These are phyloP conservation scores for Suillus lakei DNA, from an alignment of 768 basidiomycete species.

Conservation along the genomic window DNA sequence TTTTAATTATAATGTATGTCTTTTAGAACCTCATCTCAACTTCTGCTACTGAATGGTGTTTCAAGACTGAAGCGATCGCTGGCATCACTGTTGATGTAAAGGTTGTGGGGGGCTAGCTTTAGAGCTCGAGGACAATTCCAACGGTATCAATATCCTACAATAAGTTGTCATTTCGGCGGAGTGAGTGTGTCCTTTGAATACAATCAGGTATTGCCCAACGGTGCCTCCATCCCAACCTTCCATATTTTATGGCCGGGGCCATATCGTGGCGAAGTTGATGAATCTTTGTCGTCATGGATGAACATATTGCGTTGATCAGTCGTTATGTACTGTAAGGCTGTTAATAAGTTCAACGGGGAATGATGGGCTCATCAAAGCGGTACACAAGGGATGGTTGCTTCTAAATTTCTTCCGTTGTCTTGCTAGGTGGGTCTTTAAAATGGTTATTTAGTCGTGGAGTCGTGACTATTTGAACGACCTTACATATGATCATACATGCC, in stretches of 20 bases:
- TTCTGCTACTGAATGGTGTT: background rate
- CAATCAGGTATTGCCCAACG: background rate
- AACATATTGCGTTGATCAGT: background rate
- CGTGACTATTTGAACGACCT: background rate
- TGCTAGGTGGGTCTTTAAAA: background rate
- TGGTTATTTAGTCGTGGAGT: background rate
- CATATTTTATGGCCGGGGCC: slow-evolving; percentile 1
- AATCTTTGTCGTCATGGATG: background rate
- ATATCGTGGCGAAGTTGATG: background rate
- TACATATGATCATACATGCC: background rate
- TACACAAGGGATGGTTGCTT: too few relatives aligned
- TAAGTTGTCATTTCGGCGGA: background rate
- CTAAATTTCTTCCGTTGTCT: background rate
- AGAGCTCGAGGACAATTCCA: background rate
- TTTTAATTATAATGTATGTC: background rate
- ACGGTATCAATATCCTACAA: background rate
- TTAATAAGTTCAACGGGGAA: too few relatives aligned
- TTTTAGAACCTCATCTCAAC: background rate
- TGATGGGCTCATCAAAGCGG: too few relatives aligned
- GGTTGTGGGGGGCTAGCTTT: background rate
- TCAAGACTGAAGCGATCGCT: background rate
- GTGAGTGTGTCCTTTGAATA: background rate
- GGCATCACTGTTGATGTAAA: background rate
- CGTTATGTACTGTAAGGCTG: too few relatives aligned
- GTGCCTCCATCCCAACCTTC: background rate